Evolutionary conservation across 805 yeast species (phyloP).

Genomic region (Maudiozyma turicensis): DNA sequence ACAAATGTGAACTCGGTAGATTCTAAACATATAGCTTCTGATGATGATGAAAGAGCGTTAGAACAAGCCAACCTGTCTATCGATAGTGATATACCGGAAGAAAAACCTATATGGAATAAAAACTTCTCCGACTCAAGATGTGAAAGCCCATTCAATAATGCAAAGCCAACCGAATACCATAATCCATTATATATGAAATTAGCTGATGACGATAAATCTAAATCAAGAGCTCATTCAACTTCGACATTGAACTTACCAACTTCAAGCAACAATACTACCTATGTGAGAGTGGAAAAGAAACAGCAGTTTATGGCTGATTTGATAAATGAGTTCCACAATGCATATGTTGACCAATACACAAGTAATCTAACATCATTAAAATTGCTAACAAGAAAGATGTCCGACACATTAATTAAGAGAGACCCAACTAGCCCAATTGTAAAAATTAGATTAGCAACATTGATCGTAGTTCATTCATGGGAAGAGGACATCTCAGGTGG

Average conservation of each 20-base stretch:
- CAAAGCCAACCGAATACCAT: background rate
- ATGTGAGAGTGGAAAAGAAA: slow-evolving; percentile 3
- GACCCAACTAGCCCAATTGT: slow-evolving; percentile 21
- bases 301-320: slow-evolving; percentile 18
- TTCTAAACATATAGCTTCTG: slow-evolving; percentile 2
- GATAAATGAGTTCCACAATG: slow-evolving; percentile 17
- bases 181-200: background rate
- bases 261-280: background rate
- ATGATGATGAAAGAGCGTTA: background rate
- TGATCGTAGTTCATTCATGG: slow-evolving; percentile 26
- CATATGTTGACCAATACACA: slow-evolving; percentile 17
- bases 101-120: background rate
- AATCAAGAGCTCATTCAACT: slow-evolving; percentile 1
- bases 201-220: background rate
- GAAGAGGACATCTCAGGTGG: slow-evolving; percentile 25
- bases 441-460: slow-evolving; percentile 17
- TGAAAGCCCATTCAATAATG: background rate
- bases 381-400: slow-evolving; percentile 18
- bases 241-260: background rate
- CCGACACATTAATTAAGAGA: slow-evolving; percentile 19
- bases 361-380: slow-evolving; percentile 20
- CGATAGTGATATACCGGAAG: background rate
- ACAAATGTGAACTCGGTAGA: slow-evolving; percentile 4
- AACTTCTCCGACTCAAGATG: background rate
- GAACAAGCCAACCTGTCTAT: background rate